Percentiles rank a stretch among this genome's conserved stretches.
These are phyloP conservation scores for Rhododendron williamsianum DNA, from an alignment of 148 eudicot genomes.

Conservation along the genomic window DNA sequence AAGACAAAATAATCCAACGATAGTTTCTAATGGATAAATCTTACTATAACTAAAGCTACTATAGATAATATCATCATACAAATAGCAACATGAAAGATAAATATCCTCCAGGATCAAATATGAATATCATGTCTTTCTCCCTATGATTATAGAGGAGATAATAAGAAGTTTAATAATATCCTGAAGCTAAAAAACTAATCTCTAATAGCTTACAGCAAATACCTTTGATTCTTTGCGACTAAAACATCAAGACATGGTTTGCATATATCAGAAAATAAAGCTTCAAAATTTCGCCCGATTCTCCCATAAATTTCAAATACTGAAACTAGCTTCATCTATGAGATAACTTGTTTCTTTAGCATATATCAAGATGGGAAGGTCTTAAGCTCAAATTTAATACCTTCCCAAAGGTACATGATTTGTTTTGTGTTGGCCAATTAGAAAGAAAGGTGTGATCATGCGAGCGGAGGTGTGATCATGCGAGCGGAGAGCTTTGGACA, in stretches of 20 bases:
- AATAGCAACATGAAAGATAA: not conserved
- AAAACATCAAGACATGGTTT: too few species aligned
- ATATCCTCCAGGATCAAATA: not conserved
- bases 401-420: not conserved
- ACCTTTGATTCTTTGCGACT: too few species aligned
- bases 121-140: not conserved
- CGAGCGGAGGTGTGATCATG: not conserved
- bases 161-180: too few species aligned
- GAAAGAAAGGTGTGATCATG: not conserved
- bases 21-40: not conserved
- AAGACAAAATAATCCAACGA: not conserved
- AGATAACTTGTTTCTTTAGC: not conserved
- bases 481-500: not conserved
- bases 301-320: not conserved
- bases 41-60: not conserved
- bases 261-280: too few species aligned
- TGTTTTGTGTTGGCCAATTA: not conserved
- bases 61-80: not conserved
- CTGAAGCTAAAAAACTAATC: too few species aligned
- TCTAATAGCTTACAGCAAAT: too few species aligned
- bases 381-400: not conserved
- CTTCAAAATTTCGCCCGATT: not conserved
- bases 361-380: not conserved
- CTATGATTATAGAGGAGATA: not conserved
- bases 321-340: not conserved